Evolutionary conservation across 2,329 filamentous ascomycete species (phyloP), one percentile per base, ranked within the genome.

Genomic region (Ophiocordyceps camponoti-rufipedis): DNA sequence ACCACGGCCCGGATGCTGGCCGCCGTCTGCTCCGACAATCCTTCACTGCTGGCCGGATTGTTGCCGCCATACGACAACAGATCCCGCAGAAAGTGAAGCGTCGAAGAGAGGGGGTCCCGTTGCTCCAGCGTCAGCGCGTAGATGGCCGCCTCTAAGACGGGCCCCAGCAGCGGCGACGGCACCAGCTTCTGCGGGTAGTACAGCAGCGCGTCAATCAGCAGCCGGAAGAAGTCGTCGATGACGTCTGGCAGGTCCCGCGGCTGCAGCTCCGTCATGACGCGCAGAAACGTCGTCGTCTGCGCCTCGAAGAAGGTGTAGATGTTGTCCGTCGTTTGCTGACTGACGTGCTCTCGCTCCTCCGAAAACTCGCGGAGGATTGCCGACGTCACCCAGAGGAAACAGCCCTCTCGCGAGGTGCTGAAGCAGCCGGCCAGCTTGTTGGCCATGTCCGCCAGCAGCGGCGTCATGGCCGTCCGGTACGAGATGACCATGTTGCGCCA

Each of bases 401-500:
- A 95, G 12, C 91, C 91, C 63, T 98, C 89, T 49, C 80, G 77
- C 11, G 89, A 95, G 16, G 75, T 73, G 46, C 82, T 74, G 59
- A 98, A 98, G 5, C 89, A 88, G 50, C 72, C 74, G 1, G 85
- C 85, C 47, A 98, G 74, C 62, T 89, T 93, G 54, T 89, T 84
- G 16, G 91, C 93, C 63, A 98, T 78, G 18, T 78, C 74, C 1
- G 84, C 83, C 41, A 98, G 72, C 42, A 98, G 67, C 23, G 89
- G 87, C 13, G 82, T 77, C 70, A 93, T 94, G 44, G 83, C 83
- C 2, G 82, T 91, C 52, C 91, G 78, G 62, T 96, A 96, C 0
- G 88, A 94, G 48, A 96, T 86, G 38, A 98, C 78, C 85, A 96
- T 95, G 60, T 89, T 84, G 50, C 93, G 78, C 87, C 89, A 98